A percentile compares a stretch with the other conserved stretches of the same genome.
Evolutionary conservation across 345 rosid genomes (phyloP).

Genomic region (Gynandropsis gynandra): DNA sequence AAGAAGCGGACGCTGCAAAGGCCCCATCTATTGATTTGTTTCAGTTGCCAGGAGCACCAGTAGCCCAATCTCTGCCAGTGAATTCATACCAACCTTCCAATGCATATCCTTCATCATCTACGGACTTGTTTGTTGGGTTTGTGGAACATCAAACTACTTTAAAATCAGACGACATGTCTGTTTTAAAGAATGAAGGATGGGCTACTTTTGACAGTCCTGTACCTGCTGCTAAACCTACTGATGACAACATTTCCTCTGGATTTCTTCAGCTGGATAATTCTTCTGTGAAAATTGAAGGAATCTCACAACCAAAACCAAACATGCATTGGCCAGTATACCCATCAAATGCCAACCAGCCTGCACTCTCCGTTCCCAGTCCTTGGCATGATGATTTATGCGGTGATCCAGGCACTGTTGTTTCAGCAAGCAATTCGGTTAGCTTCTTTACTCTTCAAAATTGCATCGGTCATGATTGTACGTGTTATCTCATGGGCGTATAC

Average conservation of each 20-base stretch:
- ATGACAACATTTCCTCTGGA: constrained; percentile 25
- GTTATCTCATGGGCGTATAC: constrained; percentile 8
- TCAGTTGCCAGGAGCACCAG: constrained; percentile 41
- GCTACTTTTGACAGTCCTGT: constrained; percentile 73
- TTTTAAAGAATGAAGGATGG: constrained; percentile 72
- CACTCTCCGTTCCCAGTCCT: constrained; percentile 36
- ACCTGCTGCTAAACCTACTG: constrained; percentile 33
- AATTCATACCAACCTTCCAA: constrained; percentile 40
- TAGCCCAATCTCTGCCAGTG: constrained; percentile 36
- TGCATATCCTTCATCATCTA: constrained; percentile 30
- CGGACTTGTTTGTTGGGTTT: constrained; percentile 46
- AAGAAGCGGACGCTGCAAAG: constrained; percentile 35
- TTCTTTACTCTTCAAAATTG: constrained; percentile 6
- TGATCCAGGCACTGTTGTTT: constrained; percentile 27
- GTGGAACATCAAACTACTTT: constrained; percentile 38
- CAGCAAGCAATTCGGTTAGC: constrained; percentile 44
- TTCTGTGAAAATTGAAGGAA: constrained; percentile 34
- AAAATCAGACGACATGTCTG: constrained; percentile 29
- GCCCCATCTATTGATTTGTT: constrained; percentile 58
- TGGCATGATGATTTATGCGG: constrained; percentile 38
- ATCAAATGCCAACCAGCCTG: constrained; percentile 29
- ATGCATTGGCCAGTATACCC: constrained; percentile 49
- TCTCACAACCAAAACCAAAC: constrained; percentile 33
- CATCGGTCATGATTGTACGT: not conserved
- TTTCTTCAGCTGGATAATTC: constrained; percentile 28